Evolutionary conservation across 2,329 filamentous ascomycete species (phyloP).

Genomic region (Dothistroma pini): DNA sequence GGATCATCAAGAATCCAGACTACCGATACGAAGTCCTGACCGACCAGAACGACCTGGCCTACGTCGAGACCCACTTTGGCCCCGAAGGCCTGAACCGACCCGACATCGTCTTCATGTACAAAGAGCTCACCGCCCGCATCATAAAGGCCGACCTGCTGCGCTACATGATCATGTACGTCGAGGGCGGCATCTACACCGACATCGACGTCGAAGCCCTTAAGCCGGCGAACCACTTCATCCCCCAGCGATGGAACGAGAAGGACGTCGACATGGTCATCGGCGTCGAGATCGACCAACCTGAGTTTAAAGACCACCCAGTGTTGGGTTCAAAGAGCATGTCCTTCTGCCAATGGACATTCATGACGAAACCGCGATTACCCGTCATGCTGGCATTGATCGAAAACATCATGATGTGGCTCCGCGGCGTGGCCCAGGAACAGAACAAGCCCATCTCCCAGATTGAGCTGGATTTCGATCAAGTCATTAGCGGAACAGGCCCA

Average conservation of each 20-base stretch:
- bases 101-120: conserved; percentile 62
- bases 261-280: conserved; percentile 69
- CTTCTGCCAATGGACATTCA: conserved; percentile 74
- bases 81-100: conserved; percentile 61
- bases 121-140: conserved; percentile 59
- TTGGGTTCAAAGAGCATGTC: conserved; percentile 65
- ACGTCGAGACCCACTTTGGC: conserved; percentile 66
- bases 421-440: conserved; percentile 57
- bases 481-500: conserved; percentile 69
- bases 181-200: conserved; percentile 59
- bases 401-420: conserved; percentile 65
- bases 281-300: conserved; percentile 67
- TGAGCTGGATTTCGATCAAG: conserved; percentile 66
- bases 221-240: conserved; percentile 57
- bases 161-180: conserved; percentile 65
- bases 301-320: conserved; percentile 60
- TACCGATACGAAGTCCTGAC: conserved; percentile 68
- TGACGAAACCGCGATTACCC: conserved; percentile 62
- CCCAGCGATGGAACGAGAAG: conserved; percentile 58
- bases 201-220: conserved; percentile 57
- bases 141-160: conserved; percentile 64
- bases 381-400: conserved; percentile 67
- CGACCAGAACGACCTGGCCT: conserved; percentile 63
- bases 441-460: conserved; percentile 57
- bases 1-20: conserved; percentile 62